Conservation (phyloP, 2,329 filamentous ascomycete species). For the Penicillium hordei region DNA sequence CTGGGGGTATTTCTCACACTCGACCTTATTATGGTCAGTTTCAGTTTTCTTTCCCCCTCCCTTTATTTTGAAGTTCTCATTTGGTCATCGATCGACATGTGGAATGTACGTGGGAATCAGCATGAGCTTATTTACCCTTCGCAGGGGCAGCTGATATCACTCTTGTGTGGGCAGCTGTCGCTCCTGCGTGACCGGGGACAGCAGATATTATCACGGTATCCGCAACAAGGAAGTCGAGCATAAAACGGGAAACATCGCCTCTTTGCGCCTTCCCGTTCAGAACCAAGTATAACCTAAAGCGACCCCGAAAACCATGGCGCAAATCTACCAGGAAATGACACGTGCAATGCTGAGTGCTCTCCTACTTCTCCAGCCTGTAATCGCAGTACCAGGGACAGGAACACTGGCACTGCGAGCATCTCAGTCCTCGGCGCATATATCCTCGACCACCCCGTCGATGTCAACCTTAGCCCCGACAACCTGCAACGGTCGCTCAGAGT, state of each 20-base stretch:
- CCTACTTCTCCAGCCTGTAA: slow-evolving; percentile 1
- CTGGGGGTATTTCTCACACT: too few relatives aligned
- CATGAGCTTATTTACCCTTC: slow-evolving; percentile 7
- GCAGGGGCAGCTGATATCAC: slow-evolving; percentile 9
- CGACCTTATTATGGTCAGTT: slow-evolving; percentile 7
- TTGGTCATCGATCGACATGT: slow-evolving; percentile 14
- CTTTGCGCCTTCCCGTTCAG: not conserved
- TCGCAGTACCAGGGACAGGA: not conserved
- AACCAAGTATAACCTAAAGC: not conserved
- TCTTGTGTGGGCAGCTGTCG: not conserved
- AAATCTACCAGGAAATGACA: not conserved
- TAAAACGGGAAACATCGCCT: not conserved
- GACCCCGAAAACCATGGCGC: slow-evolving; percentile 9
- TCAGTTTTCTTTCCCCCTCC: not conserved
- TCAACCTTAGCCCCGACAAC: slow-evolving; percentile 12
- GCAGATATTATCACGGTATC: not conserved
- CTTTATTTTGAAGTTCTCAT: not conserved
- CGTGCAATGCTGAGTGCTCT: slow-evolving; percentile 8
- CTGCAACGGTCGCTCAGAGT: slow-evolving; percentile 60
- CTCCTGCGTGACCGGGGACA: slow-evolving; percentile 10
- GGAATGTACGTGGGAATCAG: slow-evolving; percentile 14
- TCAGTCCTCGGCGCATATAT: not conserved
- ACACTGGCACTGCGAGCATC: slow-evolving; percentile 5
- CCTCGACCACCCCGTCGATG: slow-evolving; percentile 10
- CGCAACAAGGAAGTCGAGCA: not conserved